Evolutionary conservation across 345 rosid species (phyloP), one percentile per base, ranked within the genome.

Genomic region (Schrenkiella parvula): DNA sequence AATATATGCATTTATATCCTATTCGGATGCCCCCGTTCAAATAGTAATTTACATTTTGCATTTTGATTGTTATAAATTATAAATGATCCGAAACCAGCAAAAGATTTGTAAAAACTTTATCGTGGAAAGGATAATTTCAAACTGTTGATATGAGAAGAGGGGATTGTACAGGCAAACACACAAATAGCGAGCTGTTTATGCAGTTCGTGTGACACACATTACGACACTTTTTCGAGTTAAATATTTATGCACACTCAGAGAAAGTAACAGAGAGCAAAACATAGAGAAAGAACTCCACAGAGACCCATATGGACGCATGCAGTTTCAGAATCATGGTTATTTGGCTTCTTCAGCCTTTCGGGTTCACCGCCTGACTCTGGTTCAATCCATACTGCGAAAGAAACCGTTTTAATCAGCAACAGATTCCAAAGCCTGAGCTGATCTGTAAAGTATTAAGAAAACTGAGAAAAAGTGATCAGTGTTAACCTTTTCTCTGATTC

Each of bases 401-500:
- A 37, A 64, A 34, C 31, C 5, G 21, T 17, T 39, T 32, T 42
- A 2, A 64, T 53, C 11, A 52, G 14, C 44, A 71, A 15, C 15
- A 42, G 13, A 10, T 3, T 62, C 61, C 53, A 64, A 55, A 18
- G 56, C 50, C 13, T 55, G 15, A 23, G 31, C 69, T 5, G 12
- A 23, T 42, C 5, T 48, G 59, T 26, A 6, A 54, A 29, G 52
- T 61, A 61, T 21, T 6, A 51, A 29, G 55, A 41, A 15, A 23
- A 42, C 10, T 60, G 51, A 8, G 28, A 35, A 19, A 7, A 38
- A 14, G n/a, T 26, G 1, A 56, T 38, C 10, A 31, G 46, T 26
- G 31, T 14, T 74, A 21, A 93, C 98, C 96, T 85, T 90, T 68
- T 91, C 98, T 69, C 95, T 86, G 54, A 93, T 83, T 44, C 87